Conservation (phyloP, 371 early-diverging fungal genomes). For the Mucor irregularis region DNA sequence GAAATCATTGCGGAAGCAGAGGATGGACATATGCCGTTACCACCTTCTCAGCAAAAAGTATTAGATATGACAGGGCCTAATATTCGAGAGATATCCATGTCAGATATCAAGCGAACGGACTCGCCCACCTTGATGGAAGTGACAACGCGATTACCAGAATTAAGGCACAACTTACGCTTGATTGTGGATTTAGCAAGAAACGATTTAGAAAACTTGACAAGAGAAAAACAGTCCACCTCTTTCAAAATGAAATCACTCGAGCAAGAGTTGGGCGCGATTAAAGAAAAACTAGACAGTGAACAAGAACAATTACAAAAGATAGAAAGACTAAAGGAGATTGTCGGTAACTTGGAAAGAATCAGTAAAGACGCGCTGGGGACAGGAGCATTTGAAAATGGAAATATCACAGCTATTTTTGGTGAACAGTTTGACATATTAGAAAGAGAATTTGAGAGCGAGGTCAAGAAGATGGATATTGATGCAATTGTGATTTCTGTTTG, state of each 20-base stretch:
- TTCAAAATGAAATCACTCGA: slow-evolving; percentile 45
- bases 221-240: slow-evolving; percentile 54
- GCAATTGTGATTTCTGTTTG: slow-evolving; percentile 67
- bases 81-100: slow-evolving; percentile 61
- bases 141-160: slow-evolving; percentile 67
- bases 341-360: slow-evolving; percentile 46
- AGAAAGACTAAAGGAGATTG: slow-evolving; percentile 48
- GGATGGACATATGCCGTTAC: slow-evolving; percentile 22
- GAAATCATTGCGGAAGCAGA: slow-evolving; percentile 52
- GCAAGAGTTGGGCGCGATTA: slow-evolving; percentile 42
- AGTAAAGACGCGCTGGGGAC: slow-evolving; percentile 43
- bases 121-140: slow-evolving; percentile 49
- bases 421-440: slow-evolving; percentile 53
- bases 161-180: slow-evolving; percentile 77
- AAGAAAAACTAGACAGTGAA: slow-evolving; percentile 35
- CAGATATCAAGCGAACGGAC: slow-evolving; percentile 45
- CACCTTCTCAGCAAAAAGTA: slow-evolving; percentile 60
- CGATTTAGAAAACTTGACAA: slow-evolving; percentile 67
- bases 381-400: slow-evolving; percentile 42
- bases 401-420: slow-evolving; percentile 55
- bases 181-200: slow-evolving; percentile 70
- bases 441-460: slow-evolving; percentile 55
- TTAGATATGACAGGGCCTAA: slow-evolving; percentile 82
- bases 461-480: slow-evolving; percentile 60
- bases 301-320: slow-evolving; percentile 39